These are phyloP conservation scores for Beauveria sp. DNA, from an alignment of 2,329 filamentous ascomycete species.

Conservation along the genomic window DNA sequence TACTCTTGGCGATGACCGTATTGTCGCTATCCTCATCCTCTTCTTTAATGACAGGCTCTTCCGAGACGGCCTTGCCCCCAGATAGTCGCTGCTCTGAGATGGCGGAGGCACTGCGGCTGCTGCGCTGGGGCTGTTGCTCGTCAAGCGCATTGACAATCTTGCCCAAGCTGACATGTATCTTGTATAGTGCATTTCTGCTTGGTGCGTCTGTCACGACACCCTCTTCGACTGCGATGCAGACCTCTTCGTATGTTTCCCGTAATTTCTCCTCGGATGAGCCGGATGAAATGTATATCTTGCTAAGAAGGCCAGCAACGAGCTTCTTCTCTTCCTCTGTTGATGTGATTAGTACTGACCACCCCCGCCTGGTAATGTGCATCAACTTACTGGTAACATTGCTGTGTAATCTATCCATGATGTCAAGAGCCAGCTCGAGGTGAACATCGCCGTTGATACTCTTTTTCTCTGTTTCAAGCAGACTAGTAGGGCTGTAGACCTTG, in stretches of 20 bases:
- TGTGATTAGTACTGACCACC: slow-evolving; percentile 20
- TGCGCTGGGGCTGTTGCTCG: slow-evolving; percentile 33
- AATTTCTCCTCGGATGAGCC: slow-evolving; percentile 53
- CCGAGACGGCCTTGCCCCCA: slow-evolving; percentile 32
- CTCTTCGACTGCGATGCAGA: slow-evolving; percentile 56
- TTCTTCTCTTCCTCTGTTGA: slow-evolving; percentile 76
- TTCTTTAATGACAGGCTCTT: slow-evolving; percentile 40
- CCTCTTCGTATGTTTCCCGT: slow-evolving; percentile 48
- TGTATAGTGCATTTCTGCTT: slow-evolving; percentile 57
- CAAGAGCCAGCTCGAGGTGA: slow-evolving; percentile 70
- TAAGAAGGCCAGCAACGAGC: slow-evolving; percentile 65
- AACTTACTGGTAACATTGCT: slow-evolving; percentile 59
- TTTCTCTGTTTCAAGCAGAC: slow-evolving; percentile 48
- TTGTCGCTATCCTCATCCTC: slow-evolving; percentile 35
- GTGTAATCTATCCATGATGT: slow-evolving; percentile 68
- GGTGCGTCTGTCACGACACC: slow-evolving; percentile 53
- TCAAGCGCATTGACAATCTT: slow-evolving; percentile 59
- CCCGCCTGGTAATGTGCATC: neutral
- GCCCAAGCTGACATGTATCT: slow-evolving; percentile 58
- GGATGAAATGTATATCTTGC: slow-evolving; percentile 73
- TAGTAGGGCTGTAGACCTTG: slow-evolving; percentile 55
- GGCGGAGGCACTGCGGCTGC: slow-evolving; percentile 38
- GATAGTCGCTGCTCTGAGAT: slow-evolving; percentile 21
- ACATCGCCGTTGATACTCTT: slow-evolving; percentile 66
- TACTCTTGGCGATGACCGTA: slow-evolving; percentile 24